phyloP scores from a whole-genome alignment of 768 basidiomycete species.

The Suillus bovinus region DNA sequence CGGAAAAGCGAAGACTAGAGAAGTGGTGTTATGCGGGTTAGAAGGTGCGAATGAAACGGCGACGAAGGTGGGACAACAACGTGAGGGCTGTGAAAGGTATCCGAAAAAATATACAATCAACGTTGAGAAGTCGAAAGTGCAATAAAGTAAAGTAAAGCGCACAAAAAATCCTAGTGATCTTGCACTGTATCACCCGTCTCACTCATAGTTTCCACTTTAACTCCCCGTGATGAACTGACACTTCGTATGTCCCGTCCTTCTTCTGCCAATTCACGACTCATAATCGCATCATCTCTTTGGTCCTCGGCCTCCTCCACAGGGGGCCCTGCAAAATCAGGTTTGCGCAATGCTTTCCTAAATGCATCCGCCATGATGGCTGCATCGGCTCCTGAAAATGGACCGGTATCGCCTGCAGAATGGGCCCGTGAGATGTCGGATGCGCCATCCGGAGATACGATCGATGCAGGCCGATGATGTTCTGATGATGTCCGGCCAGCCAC shows the following conservation, averaged over 20 bases:
- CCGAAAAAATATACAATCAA: slow-evolving; percentile 33
- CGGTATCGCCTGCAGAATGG: slow-evolving; percentile 61
- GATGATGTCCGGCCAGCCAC: slow-evolving; percentile 32
- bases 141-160: slow-evolving; percentile 38
- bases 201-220: slow-evolving; percentile 71
- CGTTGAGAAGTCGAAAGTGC: slow-evolving; percentile 33
- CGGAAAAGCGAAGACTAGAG: slow-evolving; percentile 26
- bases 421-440: slow-evolving; percentile 70
- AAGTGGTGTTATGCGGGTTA: slow-evolving; percentile 28
- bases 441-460: slow-evolving; percentile 63
- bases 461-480: slow-evolving; percentile 34
- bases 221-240: slow-evolving; percentile 77
- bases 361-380: slow-evolving; percentile 94
- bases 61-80: slow-evolving; percentile 31
- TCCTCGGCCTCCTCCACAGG: slow-evolving; percentile 65
- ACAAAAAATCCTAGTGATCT: slow-evolving; percentile 42
- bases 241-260: slow-evolving; percentile 89
- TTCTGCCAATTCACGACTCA: slow-evolving; percentile 80
- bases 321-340: slow-evolving; percentile 79
- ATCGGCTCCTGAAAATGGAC: slow-evolving; percentile 79
- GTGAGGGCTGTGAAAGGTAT: slow-evolving; percentile 30
- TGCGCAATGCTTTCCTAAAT: slow-evolving; percentile 84
- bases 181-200: slow-evolving; percentile 48
- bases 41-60: slow-evolving; percentile 32
- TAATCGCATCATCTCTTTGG: slow-evolving; percentile 37